phyloP scores from a whole-genome alignment of 164 flowering plant genomes.

The Taxillus chinensis region DNA sequence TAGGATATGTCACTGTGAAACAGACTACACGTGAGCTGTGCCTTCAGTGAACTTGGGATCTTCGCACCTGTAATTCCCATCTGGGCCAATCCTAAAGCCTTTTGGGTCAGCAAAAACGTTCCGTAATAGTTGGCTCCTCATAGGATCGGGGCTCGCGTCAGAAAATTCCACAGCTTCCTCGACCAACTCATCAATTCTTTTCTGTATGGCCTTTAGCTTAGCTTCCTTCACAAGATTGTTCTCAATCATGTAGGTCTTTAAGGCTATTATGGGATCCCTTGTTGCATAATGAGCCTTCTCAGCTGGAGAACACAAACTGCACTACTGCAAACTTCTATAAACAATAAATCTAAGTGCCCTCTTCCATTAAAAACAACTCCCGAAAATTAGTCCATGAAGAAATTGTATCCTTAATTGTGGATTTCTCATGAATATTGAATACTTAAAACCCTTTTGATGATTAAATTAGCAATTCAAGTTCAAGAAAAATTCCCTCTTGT shows the following conservation, averaged over 20 bases:
- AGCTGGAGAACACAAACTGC: slow-evolving; percentile 33
- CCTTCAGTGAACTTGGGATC: slow-evolving; percentile 92
- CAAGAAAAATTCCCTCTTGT: no score
- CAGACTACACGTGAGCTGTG: slow-evolving; percentile 71
- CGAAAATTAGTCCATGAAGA: no score
- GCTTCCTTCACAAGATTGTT: slow-evolving; percentile 61
- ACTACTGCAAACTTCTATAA: no score
- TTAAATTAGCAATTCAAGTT: no score
- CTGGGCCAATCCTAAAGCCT: slow-evolving; percentile 95
- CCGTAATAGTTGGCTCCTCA: slow-evolving; percentile 72
- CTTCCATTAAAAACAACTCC: no score
- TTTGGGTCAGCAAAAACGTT: slow-evolving; percentile 93
- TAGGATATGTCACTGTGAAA: no score
- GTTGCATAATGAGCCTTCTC: slow-evolving; percentile 84
- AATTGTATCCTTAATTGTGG: no score
- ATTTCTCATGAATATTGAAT: no score
- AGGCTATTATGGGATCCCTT: slow-evolving; percentile 73
- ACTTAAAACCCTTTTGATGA: no score
- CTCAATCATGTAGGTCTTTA: slow-evolving; percentile 77
- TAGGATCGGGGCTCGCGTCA: slow-evolving; percentile 69
- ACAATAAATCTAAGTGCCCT: no score
- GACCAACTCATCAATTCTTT: slow-evolving; percentile 71
- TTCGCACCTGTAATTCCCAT: slow-evolving; percentile 84
- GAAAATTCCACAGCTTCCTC: slow-evolving; percentile 95
- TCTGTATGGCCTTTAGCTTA: slow-evolving; percentile 74